These are phyloP conservation scores for Colletotrichum orbiculare DNA, from an alignment of 2,329 filamentous ascomycete genomes.

Conservation along the genomic window DNA sequence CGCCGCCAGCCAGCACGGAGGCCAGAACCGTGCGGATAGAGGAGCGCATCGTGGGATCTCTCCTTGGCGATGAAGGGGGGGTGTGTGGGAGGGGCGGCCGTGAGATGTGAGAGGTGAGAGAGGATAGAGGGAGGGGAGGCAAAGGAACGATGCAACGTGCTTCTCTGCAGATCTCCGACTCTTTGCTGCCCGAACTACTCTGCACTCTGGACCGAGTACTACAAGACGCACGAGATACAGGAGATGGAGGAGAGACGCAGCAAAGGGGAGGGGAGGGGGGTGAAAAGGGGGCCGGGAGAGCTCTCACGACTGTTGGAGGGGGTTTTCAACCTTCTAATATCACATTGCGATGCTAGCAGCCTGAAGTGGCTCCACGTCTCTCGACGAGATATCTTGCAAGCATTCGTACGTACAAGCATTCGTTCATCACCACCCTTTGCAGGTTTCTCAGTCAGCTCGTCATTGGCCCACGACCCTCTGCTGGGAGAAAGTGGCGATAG, in stretches of 20 bases:
- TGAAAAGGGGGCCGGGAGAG: no score
- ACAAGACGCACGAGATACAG: no score
- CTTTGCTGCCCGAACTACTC: no score
- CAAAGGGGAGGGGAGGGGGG: no score
- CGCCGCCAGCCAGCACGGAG: background rate
- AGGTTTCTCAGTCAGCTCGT: background rate
- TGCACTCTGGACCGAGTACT: no score
- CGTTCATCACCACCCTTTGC: no score
- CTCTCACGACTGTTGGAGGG: no score
- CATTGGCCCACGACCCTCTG: background rate
- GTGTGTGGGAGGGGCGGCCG: conserved; percentile 10
- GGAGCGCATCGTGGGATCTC: conserved; percentile 16
- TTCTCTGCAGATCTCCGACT: no score
- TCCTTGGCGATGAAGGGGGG: conserved; percentile 12
- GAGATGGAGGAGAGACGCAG: no score
- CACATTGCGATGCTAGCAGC: conserved; percentile 18
- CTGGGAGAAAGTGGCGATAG: conserved; percentile 10
- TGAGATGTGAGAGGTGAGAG: background rate
- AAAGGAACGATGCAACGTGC: background rate
- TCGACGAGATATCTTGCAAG: background rate
- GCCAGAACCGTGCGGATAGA: conserved; percentile 25
- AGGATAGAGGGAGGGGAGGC: background rate
- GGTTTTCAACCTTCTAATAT: no score
- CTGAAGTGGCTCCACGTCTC: conserved; percentile 1
- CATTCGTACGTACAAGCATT: no score